Conservation (phyloP, 2,329 filamentous ascomycete genomes). For the Curvularia sp. region DNA sequence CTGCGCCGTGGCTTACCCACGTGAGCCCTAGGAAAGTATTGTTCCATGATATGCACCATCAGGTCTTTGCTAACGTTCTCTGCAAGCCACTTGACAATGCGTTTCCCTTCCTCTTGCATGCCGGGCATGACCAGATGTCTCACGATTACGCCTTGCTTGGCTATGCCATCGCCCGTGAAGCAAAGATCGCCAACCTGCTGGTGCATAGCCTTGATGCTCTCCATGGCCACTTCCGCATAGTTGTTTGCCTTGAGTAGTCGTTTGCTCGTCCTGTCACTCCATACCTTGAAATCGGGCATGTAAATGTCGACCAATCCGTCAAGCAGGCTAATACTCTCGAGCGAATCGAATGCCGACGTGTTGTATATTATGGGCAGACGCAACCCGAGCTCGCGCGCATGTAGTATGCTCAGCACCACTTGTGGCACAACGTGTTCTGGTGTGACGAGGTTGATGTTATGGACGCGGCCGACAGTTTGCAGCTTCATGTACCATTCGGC, state of each 20-base stretch:
- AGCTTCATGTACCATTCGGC: conserved; percentile 85
- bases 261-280: conserved; percentile 70
- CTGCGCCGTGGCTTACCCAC: conserved; percentile 70
- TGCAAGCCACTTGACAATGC: conserved; percentile 80
- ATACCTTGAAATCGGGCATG: conserved; percentile 87
- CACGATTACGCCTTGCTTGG: conserved; percentile 76
- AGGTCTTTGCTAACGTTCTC: conserved; percentile 74
- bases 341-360: conserved; percentile 79
- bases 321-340: conserved; percentile 73
- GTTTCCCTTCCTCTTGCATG: conserved; percentile 72
- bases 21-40: conserved; percentile 81
- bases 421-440: conserved; percentile 88
- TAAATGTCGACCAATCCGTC: conserved; percentile 86
- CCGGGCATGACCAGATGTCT: conserved; percentile 87
- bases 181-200: conserved; percentile 81
- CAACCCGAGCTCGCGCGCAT: conserved; percentile 73
- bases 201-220: conserved; percentile 83
- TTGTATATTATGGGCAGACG: conserved; percentile 82
- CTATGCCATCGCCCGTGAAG: conserved; percentile 81
- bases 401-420: conserved; percentile 76
- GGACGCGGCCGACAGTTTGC: conserved; percentile 78
- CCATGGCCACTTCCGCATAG: conserved; percentile 73
- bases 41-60: conserved; percentile 89
- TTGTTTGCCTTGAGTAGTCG: conserved; percentile 79
- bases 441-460: conserved; percentile 89